A percentile compares a stretch with the other conserved stretches of the same genome.
phyloP scores from a whole-genome alignment of 2,329 filamentous ascomycete species.

The Zymoseptoria passerinii region DNA sequence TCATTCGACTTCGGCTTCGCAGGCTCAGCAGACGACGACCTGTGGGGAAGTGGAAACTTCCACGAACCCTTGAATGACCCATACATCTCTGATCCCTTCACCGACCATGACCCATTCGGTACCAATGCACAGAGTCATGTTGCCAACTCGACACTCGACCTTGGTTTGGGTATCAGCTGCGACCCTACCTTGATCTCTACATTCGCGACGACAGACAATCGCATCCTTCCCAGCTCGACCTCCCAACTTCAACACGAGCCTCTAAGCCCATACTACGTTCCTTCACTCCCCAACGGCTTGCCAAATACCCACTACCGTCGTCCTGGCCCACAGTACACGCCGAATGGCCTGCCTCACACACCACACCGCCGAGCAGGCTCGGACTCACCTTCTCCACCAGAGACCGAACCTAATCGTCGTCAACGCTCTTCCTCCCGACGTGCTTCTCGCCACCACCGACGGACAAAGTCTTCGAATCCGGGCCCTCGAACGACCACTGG shows the following conservation, averaged over 20 bases:
- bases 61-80: slow-evolving; percentile 8
- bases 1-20: slow-evolving; percentile 29
- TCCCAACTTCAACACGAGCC: slow-evolving; percentile 10
- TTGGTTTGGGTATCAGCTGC: slow-evolving; percentile 29
- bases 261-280: slow-evolving; percentile 13
- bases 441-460: slow-evolving; percentile 19
- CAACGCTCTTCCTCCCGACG: slow-evolving; percentile 16
- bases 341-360: slow-evolving; percentile 9
- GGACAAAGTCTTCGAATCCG: slow-evolving; percentile 23
- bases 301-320: slow-evolving; percentile 10
- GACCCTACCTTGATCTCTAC: slow-evolving; percentile 23
- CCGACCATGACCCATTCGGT: slow-evolving; percentile 17
- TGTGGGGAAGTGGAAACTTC: slow-evolving; percentile 13
- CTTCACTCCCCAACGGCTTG: slow-evolving; percentile 22
- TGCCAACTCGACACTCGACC: slow-evolving; percentile 8
- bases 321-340: slow-evolving; percentile 1
- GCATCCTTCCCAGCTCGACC: slow-evolving; percentile 6
- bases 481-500: slow-evolving; percentile 24
- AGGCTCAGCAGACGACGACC: slow-evolving; percentile 14
- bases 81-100: slow-evolving; percentile 14
- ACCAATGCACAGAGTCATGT: slow-evolving; percentile 4
- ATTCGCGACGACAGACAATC: slow-evolving; percentile 10
- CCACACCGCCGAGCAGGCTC: slow-evolving; percentile 16
- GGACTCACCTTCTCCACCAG: slow-evolving; percentile 21
- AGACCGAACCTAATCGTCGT: slow-evolving; percentile 18